Evolutionary conservation across 306 rosid genomes (phyloP).

Genomic region (Vachellia collinsii): DNA sequence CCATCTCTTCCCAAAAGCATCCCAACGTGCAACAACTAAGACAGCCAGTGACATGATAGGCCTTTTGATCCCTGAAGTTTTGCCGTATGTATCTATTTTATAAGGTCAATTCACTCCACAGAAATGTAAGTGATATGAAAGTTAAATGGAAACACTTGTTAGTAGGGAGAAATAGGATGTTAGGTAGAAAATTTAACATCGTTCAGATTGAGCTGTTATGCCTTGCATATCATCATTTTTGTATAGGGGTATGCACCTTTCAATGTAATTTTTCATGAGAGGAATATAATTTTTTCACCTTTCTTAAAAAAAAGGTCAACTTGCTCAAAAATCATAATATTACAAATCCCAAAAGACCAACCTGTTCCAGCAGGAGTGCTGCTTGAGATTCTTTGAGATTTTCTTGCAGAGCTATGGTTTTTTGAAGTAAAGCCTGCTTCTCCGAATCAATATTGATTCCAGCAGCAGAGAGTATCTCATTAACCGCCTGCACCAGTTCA

Average conservation of each 20-base stretch:
- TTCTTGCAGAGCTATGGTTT: constrained; percentile 78
- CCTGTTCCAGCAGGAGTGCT: constrained; percentile 87
- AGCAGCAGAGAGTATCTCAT: constrained; percentile 92
- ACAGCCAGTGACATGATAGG: too few relatives aligned
- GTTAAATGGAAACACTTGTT: too few relatives aligned
- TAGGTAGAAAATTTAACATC: too few relatives aligned
- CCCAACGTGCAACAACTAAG: not conserved
- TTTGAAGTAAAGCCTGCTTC: constrained; percentile 77
- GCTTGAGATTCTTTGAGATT: constrained; percentile 83
- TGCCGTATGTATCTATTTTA: too few relatives aligned
- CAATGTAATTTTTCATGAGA: too few relatives aligned
- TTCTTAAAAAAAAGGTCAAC: not conserved
- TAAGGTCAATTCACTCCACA: too few relatives aligned
- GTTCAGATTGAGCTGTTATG: too few relatives aligned
- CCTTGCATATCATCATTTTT: not conserved
- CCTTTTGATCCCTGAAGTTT: too few relatives aligned
- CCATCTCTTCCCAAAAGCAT: not conserved
- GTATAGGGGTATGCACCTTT: too few relatives aligned
- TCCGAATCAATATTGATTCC: constrained; percentile 89
- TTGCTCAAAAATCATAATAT: constrained; percentile 18
- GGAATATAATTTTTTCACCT: not conserved
- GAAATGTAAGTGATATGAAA: too few relatives aligned
- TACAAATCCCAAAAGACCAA: constrained; percentile 42
- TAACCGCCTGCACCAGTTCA: constrained; percentile 90
- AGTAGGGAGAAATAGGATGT: too few relatives aligned